Conservation (phyloP, 2,329 filamentous ascomycete species). For the Sclerotinia nivalis region DNA sequence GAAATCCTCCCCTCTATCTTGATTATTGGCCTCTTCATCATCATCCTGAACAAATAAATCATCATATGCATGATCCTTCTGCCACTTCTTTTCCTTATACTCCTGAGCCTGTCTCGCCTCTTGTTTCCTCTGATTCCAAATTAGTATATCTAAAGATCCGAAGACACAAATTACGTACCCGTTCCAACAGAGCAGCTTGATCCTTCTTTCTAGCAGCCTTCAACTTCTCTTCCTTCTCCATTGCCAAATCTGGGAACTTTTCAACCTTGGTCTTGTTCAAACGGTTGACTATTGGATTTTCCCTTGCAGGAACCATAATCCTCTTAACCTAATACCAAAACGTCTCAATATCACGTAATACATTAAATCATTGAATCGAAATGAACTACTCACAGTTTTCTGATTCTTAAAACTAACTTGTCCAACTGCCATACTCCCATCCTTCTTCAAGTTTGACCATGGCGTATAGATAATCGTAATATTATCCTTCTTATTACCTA, state of each 20-base stretch:
- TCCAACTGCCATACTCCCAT: conserved; percentile 91
- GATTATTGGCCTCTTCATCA: conserved; percentile 72
- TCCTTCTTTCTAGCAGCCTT: conserved; percentile 73
- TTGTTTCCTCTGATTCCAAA: conserved; percentile 64
- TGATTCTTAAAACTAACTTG: conserved; percentile 94
- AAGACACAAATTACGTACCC: conserved; percentile 50
- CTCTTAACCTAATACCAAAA: conserved; percentile 65
- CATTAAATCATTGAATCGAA: not conserved
- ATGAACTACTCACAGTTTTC: conserved; percentile 56
- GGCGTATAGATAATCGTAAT: conserved; percentile 96
- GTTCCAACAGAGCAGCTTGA: conserved; percentile 58
- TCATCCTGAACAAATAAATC: conserved; percentile 83
- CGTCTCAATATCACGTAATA: not conserved
- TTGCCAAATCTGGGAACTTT: conserved; percentile 77
- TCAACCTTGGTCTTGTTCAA: conserved; percentile 96
- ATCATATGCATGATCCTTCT: conserved; percentile 98
- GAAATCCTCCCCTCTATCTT: conserved; percentile 75
- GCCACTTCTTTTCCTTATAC: conserved; percentile 84
- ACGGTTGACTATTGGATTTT: conserved; percentile 93
- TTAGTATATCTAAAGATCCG: conserved; percentile 1
- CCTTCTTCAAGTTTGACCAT: conserved; percentile 94
- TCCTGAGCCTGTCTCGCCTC: conserved; percentile 74
- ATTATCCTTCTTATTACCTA: conserved; percentile 98
- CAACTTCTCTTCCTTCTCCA: conserved; percentile 77
- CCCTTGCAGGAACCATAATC: conserved; percentile 74